phyloP scores from a whole-genome alignment of 2,329 filamentous ascomycete genomes.

The Apiospora phragmitis region DNA sequence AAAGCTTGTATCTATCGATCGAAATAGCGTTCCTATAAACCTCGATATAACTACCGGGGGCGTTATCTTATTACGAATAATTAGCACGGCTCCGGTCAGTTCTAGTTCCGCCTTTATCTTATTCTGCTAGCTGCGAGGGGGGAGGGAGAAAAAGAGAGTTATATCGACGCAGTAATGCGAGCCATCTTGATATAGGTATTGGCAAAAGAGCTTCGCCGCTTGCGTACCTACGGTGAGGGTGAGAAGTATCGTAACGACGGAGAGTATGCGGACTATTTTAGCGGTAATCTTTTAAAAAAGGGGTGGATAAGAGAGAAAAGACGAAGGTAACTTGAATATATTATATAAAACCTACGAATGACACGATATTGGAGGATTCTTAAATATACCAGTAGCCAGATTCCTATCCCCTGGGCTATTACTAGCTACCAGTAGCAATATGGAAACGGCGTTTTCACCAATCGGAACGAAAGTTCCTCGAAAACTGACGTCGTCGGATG shows the following conservation, averaged over 20 bases:
- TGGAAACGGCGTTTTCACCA: too few species aligned
- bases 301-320: constrained; percentile 21
- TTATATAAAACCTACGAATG: too few species aligned
- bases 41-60: not conserved
- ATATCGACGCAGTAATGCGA: not conserved
- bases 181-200: not conserved
- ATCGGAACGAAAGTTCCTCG: too few species aligned
- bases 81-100: not conserved
- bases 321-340: not conserved
- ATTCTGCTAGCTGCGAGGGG: not conserved
- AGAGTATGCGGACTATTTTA: not conserved
- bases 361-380: too few species aligned
- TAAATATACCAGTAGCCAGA: too few species aligned
- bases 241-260: not conserved
- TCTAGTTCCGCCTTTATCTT: not conserved
- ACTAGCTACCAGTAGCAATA: too few species aligned
- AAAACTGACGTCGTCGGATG: too few species aligned
- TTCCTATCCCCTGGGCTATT: too few species aligned
- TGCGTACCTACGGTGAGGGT: not conserved
- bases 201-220: not conserved
- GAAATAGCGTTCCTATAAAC: not conserved
- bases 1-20: not conserved
- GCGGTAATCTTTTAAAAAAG: not conserved
- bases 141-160: too few species aligned
- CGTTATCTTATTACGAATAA: not conserved